Evolutionary conservation across 306 rosid species (phyloP).

Genomic region (Sindora glabra): DNA sequence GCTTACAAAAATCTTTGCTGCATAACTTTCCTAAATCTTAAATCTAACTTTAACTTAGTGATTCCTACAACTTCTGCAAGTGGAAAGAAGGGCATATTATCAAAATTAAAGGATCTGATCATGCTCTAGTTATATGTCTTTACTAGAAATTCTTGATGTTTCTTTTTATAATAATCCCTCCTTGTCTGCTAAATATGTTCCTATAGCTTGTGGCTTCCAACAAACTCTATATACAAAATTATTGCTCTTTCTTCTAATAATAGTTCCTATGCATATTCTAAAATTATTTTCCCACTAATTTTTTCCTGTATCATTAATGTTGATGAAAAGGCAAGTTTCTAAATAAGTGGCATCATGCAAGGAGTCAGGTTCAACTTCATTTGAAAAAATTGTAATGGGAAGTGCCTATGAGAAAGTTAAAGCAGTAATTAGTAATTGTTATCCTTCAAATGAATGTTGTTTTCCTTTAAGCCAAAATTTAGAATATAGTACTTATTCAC

Average conservation of each 20-base stretch:
- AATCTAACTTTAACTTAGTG: constrained; percentile 9
- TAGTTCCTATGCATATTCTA: not conserved
- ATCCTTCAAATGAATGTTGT: constrained; percentile 16
- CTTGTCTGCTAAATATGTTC: constrained; percentile 76
- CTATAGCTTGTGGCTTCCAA: constrained; percentile 74
- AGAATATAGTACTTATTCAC: constrained; percentile 20
- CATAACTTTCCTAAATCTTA: not conserved
- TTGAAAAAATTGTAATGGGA: constrained; percentile 9
- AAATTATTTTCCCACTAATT: not conserved
- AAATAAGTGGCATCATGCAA: constrained; percentile 20
- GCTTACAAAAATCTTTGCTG: not conserved
- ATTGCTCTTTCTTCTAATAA: constrained; percentile 13
- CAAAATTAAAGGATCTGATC: constrained; percentile 93
- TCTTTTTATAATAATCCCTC: constrained; percentile 64
- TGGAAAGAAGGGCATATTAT: constrained; percentile 74
- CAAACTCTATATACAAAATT: constrained; percentile 66
- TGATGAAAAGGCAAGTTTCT: constrained; percentile 52
- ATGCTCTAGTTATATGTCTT: constrained; percentile 74
- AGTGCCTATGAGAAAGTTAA: constrained; percentile 23
- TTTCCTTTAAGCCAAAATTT: constrained; percentile 33
- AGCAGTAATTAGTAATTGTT: constrained; percentile 21
- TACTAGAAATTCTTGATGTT: constrained; percentile 54
- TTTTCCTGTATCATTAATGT: constrained; percentile 56
- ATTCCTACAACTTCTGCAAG: constrained; percentile 28
- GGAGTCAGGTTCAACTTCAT: constrained; percentile 5